A percentile compares a stretch with the other conserved stretches of the same genome.
These are phyloP conservation scores for Komagataella populi DNA, from an alignment of 805 yeast genomes.

Conservation along the genomic window DNA sequence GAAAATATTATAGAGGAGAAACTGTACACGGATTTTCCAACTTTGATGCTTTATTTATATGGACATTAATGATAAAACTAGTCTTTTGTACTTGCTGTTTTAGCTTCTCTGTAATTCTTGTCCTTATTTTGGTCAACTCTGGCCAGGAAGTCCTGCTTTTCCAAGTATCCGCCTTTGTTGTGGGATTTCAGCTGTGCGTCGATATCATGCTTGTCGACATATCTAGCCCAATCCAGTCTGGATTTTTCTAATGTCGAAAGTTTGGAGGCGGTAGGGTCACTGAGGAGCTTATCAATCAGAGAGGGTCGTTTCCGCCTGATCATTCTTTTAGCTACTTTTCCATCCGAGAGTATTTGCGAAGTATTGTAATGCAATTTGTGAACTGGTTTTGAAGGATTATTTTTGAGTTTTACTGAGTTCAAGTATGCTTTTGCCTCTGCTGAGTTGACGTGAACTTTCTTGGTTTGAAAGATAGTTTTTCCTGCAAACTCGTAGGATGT, in stretches of 20 bases:
- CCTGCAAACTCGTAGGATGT: constrained; percentile 87
- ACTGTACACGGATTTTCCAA: neutral
- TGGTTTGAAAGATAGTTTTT: constrained; percentile 61
- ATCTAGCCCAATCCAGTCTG: constrained; percentile 87
- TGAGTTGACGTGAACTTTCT: constrained; percentile 60
- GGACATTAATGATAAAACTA: too few relatives aligned
- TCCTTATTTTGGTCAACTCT: constrained; percentile 56
- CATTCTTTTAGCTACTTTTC: neutral
- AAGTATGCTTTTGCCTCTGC: constrained; percentile 83
- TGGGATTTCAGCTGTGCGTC: constrained; percentile 68
- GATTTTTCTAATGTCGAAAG: constrained; percentile 88
- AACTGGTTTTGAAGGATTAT: constrained; percentile 1
- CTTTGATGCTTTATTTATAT: neutral
- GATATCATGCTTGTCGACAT: constrained; percentile 78
- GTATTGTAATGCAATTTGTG: neutral
- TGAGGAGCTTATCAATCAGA: constrained; percentile 61
- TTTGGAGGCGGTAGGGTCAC: constrained; percentile 58
- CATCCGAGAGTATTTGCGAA: neutral
- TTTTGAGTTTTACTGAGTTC: constrained; percentile 31
- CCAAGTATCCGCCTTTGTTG: constrained; percentile 85
- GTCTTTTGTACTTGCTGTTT: constrained; percentile 3
- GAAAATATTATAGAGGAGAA: constrained; percentile 24
- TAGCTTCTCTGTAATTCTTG: constrained; percentile 29
- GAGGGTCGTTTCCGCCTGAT: constrained; percentile 61
- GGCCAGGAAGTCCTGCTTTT: constrained; percentile 77